Evolutionary conservation across 2,329 filamentous ascomycete species (phyloP), one percentile per base, ranked within the genome.

Genomic region (Nemania serpens): DNA sequence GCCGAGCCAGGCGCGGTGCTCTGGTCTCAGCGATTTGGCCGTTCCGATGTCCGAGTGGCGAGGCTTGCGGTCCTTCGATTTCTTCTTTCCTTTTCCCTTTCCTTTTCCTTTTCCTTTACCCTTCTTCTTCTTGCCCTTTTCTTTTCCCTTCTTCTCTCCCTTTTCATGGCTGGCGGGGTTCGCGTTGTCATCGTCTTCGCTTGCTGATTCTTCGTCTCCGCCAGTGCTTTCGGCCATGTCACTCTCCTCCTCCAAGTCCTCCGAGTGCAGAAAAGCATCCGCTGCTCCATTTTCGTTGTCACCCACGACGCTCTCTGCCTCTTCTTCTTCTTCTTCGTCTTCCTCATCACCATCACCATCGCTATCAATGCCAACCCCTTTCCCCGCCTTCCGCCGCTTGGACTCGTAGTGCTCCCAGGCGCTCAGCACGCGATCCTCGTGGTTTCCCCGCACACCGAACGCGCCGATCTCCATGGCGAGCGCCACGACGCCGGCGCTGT

Each of bases 381-480:
- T 36, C 59, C 39, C 41, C 43, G 43, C 37, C 59, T 15, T 58
- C 22, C 39, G 50, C 48, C 50, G 45, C 47, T 52, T 57, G 2
- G 29, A 36, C 29, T 52, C 51, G 2, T 42, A 46, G 37, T 74
- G 70, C 29, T 80, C 78, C 62, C 87, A 84, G 1, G 87, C 83
- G 9, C 89, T 82, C n/a, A 98, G 82, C 18, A 97, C 82, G 20
- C 88, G 84, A 74, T 98, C 93, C 74, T 99, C 95, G 77, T 97
- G 91, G 76, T 97, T 97, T 17, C 95, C 95, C 52, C 94, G 88
- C 9, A 98, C 92, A 64, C 87, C 91, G 33, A 88, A 91, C 20
- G 94, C 93, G 52, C 85, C 84, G 39, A 94, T 77, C 13, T 84
- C 77, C 73, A 92, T 90, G 39, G 91, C 88, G 43, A 93, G 81